A percentile compares a stretch with the other conserved stretches of the same genome.
Evolutionary conservation across 2,329 filamentous ascomycete species (phyloP).

Genomic region (Pseudogymnoascus sp.): DNA sequence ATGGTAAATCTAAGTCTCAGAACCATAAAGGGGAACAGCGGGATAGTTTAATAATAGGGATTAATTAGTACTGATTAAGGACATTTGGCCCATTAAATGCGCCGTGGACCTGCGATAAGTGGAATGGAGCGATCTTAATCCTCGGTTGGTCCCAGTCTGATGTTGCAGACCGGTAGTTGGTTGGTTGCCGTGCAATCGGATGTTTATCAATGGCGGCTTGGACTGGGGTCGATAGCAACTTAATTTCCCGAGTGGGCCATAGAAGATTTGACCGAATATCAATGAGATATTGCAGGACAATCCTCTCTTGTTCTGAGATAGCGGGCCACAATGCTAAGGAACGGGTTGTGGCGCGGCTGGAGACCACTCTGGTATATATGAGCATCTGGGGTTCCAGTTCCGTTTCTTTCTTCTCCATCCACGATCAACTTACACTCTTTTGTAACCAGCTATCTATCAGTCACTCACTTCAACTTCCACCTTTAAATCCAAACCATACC

Average conservation of each 20-base stretch:
- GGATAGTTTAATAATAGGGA: conserved; percentile 3
- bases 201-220: conserved; percentile 11
- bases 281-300: conserved; percentile 2
- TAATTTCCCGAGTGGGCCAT: conserved; percentile 7
- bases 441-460: conserved; percentile 17
- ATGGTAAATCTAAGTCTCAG: background rate
- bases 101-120: background rate
- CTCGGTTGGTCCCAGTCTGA: background rate
- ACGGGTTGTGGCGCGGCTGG: conserved; percentile 8
- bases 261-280: conserved; percentile 5
- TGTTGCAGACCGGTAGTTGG: background rate
- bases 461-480: conserved; percentile 15
- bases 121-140: background rate
- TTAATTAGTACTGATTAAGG: background rate
- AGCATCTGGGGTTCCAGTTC: conserved; percentile 1
- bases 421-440: conserved; percentile 28
- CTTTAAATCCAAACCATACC: conserved; percentile 14
- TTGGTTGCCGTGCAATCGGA: background rate
- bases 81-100: background rate
- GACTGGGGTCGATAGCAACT: conserved; percentile 13
- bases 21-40: background rate
- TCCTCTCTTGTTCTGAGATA: background rate
- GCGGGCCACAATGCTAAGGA: conserved; percentile 5
- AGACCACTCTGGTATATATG: conserved; percentile 8
- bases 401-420: conserved; percentile 20